These are phyloP conservation scores for Termitomyces sp. DNA, from an alignment of 768 basidiomycete species.

Conservation along the genomic window DNA sequence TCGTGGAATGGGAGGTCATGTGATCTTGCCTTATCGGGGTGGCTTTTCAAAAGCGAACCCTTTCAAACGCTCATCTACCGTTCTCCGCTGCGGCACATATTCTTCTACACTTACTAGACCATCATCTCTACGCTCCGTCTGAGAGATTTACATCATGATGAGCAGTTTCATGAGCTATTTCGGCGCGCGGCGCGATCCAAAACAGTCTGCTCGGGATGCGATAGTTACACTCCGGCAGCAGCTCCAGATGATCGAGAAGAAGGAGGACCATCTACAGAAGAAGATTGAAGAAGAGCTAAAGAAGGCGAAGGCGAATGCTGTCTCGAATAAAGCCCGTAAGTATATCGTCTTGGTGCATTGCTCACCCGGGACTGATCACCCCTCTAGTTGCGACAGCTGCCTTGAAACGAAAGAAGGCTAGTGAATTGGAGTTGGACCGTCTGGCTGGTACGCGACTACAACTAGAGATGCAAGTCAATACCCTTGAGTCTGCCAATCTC, in stretches of 20 bases:
- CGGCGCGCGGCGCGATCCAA: conserved; percentile 74
- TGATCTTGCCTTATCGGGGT: conserved; percentile 29
- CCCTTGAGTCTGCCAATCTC: conserved; percentile 94
- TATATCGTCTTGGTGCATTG: background rate
- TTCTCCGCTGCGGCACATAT: conserved; percentile 12
- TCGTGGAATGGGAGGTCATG: conserved; percentile 1
- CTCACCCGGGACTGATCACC: background rate
- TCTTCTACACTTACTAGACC: conserved; percentile 5
- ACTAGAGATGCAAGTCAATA: conserved; percentile 94
- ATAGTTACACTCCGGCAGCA: conserved; percentile 92
- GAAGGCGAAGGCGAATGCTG: conserved; percentile 91
- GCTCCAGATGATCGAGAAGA: conserved; percentile 97
- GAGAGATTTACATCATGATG: conserved; percentile 43
- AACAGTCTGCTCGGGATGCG: conserved; percentile 83
- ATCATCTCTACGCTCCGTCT: background rate
- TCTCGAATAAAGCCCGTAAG: conserved; percentile 89
- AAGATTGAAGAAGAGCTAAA: conserved; percentile 92
- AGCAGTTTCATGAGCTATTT: conserved; percentile 84
- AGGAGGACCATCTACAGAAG: conserved; percentile 94
- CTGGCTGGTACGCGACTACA: conserved; percentile 83
- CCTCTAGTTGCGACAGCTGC: conserved; percentile 78
- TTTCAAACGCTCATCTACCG: conserved; percentile 7
- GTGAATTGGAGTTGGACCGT: conserved; percentile 81
- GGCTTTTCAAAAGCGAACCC: conserved; percentile 16
- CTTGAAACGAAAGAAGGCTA: conserved; percentile 88